Conservation (phyloP, 106 monocot species). For the Dendrobium huoshanense region DNA sequence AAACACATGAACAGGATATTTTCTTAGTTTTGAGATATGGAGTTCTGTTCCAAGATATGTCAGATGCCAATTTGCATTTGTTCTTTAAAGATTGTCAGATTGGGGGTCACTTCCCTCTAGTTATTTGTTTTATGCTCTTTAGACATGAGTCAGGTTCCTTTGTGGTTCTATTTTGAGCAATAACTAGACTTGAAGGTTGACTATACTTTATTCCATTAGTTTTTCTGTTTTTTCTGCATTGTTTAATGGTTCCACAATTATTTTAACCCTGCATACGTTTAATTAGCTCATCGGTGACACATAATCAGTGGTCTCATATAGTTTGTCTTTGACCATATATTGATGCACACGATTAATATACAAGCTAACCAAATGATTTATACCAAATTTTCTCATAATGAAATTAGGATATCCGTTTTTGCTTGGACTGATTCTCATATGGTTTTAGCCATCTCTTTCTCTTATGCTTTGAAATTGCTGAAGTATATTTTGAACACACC, state of each 20-base stretch:
- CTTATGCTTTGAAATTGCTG: too few species aligned
- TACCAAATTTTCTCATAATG: too few species aligned
- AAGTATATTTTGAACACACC: too few species aligned
- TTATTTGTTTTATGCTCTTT: background rate
- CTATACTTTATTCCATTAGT: background rate
- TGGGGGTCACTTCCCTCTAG: background rate
- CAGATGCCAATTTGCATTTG: background rate
- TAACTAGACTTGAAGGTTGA: background rate
- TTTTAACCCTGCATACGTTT: background rate
- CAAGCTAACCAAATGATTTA: too few species aligned
- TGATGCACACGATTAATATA: too few species aligned
- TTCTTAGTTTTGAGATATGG: background rate
- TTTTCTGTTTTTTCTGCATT: background rate
- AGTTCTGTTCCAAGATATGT: slow-evolving; percentile 1
- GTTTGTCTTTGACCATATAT: background rate
- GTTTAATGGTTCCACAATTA: background rate
- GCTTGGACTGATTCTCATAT: too few species aligned
- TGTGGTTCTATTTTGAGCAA: background rate
- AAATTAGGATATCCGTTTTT: too few species aligned
- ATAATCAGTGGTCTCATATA: background rate
- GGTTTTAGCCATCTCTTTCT: too few species aligned
- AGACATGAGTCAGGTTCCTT: too few species aligned
- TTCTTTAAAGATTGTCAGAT: background rate
- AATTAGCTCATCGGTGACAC: background rate
- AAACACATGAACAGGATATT: background rate